Percentiles rank a stretch among this genome's conserved stretches.
phyloP scores from a whole-genome alignment of 2,329 filamentous ascomycete genomes.

The Colletotrichum horii region DNA sequence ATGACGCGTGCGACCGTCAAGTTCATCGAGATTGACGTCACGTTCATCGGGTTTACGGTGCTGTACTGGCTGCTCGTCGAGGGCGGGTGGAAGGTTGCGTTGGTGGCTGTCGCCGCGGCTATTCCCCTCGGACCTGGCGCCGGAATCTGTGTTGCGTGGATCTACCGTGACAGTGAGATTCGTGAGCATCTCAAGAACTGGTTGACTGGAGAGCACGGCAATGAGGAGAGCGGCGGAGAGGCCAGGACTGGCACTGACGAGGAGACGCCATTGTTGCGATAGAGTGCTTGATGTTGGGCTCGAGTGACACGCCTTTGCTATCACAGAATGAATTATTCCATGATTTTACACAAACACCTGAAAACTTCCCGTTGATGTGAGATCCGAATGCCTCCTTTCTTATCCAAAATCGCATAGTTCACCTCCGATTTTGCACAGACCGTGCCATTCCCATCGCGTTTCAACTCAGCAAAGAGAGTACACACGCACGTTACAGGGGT shows the following conservation, averaged over 20 bases:
- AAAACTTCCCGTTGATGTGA: not conserved
- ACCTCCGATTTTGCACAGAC: not conserved
- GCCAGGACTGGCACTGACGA: constrained; percentile 28
- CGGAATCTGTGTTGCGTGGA: constrained; percentile 42
- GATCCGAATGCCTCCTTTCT: not conserved
- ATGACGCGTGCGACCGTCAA: constrained; percentile 52
- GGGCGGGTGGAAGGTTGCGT: constrained; percentile 46
- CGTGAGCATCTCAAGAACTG: constrained; percentile 25
- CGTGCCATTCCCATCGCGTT: not conserved
- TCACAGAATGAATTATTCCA: not conserved
- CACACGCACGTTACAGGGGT: too few species aligned
- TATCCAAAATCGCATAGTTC: not conserved
- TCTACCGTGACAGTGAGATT: constrained; percentile 42
- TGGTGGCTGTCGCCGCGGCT: constrained; percentile 33
- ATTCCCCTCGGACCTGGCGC: constrained; percentile 42
- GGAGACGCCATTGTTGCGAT: constrained; percentile 36
- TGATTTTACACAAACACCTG: not conserved
- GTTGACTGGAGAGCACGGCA: not conserved
- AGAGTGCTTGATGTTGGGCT: not conserved
- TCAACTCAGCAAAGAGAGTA: too few species aligned
- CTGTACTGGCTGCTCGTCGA: constrained; percentile 61
- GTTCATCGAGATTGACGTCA: constrained; percentile 52
- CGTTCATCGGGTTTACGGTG: constrained; percentile 51
- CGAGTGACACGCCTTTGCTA: not conserved
- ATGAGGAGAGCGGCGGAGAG: not conserved